Conservation (phyloP, 306 rosid species). For the Rosa rugosa region DNA sequence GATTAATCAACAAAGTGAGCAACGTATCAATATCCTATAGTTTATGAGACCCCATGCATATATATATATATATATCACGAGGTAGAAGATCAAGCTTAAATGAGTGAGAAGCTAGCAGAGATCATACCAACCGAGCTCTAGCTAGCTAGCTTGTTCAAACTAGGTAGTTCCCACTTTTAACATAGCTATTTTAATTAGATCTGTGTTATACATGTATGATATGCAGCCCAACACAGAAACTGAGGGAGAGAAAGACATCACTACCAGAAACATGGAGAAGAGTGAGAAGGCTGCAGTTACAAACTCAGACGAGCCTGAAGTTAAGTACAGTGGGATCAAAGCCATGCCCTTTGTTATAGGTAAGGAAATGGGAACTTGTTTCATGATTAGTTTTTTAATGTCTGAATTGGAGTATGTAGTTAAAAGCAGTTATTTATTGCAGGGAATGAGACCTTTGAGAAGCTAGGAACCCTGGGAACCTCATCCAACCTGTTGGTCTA, state of each 20-base stretch:
- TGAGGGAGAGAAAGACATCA: not conserved
- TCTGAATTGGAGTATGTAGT: not conserved
- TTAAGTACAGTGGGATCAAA: conserved; percentile 70
- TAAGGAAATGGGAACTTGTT: conserved; percentile 14
- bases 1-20: not conserved
- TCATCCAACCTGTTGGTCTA: conserved; percentile 70
- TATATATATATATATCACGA: not conserved
- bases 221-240: conserved; percentile 3
- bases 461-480: conserved; percentile 83
- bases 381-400: not conserved
- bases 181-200: not conserved
- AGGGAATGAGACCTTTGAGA: conserved; percentile 97
- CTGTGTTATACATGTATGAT: not conserved
- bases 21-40: not conserved
- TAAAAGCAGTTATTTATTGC: not conserved
- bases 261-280: conserved; percentile 20
- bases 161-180: too few species aligned
- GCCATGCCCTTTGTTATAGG: conserved; percentile 90
- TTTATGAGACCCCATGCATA: not conserved
- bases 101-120: not conserved
- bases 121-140: not conserved
- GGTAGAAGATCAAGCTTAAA: not conserved
- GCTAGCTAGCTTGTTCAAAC: not conserved
- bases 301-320: conserved; percentile 28
- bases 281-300: conserved; percentile 22